These are phyloP conservation scores for Candida sojae DNA, from an alignment of 1,139 yeast species.

Conservation along the genomic window DNA sequence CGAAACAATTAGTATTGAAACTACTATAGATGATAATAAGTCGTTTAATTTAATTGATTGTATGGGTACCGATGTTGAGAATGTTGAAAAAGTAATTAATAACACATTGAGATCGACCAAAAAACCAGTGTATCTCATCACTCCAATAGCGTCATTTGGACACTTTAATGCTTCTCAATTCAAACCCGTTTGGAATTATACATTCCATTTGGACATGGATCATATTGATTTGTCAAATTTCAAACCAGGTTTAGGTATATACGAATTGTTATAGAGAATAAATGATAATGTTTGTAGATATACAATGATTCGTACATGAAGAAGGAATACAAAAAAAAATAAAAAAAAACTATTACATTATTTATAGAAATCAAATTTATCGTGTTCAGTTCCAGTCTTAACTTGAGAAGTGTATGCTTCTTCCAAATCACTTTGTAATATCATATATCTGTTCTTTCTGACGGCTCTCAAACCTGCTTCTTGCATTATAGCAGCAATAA, in stretches of 20 bases:
- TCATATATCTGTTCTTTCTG: slow-evolving; percentile 95
- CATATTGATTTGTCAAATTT: slow-evolving; percentile 62
- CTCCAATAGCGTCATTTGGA: slow-evolving; percentile 51
- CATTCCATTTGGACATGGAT: slow-evolving; percentile 63
- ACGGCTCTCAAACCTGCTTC: slow-evolving; percentile 99
- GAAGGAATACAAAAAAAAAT: background rate
- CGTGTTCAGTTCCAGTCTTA: slow-evolving; percentile 92
- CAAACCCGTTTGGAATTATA: slow-evolving; percentile 43
- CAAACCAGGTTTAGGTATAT: slow-evolving; percentile 61
- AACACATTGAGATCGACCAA: slow-evolving; percentile 7
- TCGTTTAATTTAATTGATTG: slow-evolving; percentile 42
- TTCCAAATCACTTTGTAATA: slow-evolving; percentile 91
- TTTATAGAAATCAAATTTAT: slow-evolving; percentile 96
- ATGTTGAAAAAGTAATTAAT: slow-evolving; percentile 21
- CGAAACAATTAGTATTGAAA: slow-evolving; percentile 20
- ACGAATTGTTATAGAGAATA: slow-evolving; percentile 31
- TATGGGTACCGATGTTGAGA: slow-evolving; percentile 52
- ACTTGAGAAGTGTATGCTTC: slow-evolving; percentile 98
- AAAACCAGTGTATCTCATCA: slow-evolving; percentile 34
- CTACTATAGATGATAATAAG: slow-evolving; percentile 12
- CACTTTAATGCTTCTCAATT: slow-evolving; percentile 15
- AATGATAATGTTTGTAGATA: background rate
- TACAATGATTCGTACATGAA: background rate
- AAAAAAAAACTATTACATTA: slow-evolving; percentile 24
- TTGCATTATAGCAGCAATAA: slow-evolving; percentile 99